Percentiles rank a stretch among this genome's conserved stretches.
phyloP scores from a whole-genome alignment of 2,329 filamentous ascomycete genomes.

The Cercospora nicotianae region DNA sequence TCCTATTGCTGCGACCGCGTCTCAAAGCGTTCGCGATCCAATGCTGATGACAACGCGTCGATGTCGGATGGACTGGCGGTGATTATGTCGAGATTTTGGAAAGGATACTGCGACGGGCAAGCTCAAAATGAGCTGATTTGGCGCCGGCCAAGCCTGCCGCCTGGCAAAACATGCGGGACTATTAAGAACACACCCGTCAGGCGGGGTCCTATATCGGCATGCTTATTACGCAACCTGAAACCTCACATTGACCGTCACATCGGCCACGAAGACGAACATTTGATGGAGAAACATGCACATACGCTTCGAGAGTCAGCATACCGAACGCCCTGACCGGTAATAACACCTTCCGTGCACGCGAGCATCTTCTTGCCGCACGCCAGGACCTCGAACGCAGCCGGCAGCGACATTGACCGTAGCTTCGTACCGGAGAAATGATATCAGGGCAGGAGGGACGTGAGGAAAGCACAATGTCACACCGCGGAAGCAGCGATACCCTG shows the following conservation, averaged over 20 bases:
- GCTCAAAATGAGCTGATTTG: conserved; percentile 9
- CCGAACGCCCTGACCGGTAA: background rate
- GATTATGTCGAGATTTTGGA: conserved; percentile 12
- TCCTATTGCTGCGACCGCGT: background rate
- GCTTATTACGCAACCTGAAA: background rate
- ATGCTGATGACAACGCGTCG: background rate
- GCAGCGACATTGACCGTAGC: background rate
- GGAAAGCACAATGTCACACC: background rate
- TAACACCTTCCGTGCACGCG: background rate
- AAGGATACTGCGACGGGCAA: background rate
- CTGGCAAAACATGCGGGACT: conserved; percentile 12
- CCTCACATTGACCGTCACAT: background rate
- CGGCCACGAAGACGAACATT: background rate
- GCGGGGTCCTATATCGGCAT: background rate
- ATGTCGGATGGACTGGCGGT: conserved; percentile 2
- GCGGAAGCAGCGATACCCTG: background rate
- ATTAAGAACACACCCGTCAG: background rate
- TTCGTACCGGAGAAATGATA: background rate
- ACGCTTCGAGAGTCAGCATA: background rate
- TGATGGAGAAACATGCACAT: background rate
- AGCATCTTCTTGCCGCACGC: background rate
- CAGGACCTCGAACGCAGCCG: background rate
- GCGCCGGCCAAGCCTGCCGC: background rate
- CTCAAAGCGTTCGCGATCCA: background rate
- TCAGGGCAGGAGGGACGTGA: background rate